phyloP scores from a whole-genome alignment of 345 rosid genomes.

The Gossypioides kirkii region DNA sequence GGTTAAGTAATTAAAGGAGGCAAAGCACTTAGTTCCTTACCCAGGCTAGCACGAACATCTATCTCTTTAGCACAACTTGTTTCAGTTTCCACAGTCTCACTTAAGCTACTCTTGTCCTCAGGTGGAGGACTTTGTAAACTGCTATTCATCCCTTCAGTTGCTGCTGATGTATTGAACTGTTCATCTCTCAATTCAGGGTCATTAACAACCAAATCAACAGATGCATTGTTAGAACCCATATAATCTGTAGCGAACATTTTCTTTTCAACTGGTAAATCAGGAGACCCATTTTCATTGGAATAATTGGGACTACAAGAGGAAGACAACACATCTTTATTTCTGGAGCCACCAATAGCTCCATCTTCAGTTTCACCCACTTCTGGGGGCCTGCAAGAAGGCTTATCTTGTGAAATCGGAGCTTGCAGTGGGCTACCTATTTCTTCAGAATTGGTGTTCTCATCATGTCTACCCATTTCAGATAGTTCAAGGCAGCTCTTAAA shows the following conservation, averaged over 20 bases:
- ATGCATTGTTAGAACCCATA: conserved; percentile 22
- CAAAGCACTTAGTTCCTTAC: conserved; percentile 41
- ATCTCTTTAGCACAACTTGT: conserved; percentile 27
- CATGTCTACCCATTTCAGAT: conserved; percentile 32
- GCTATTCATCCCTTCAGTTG: conserved; percentile 26
- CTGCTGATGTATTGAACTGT: conserved; percentile 31
- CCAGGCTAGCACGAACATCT: conserved; percentile 22
- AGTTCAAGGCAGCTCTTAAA: conserved; percentile 48
- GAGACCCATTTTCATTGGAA: conserved; percentile 11
- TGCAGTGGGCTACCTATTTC: conserved; percentile 25
- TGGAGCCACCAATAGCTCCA: conserved; percentile 20
- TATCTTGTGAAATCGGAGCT: conserved; percentile 24
- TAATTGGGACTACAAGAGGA: conserved; percentile 21
- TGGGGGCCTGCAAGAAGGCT: conserved; percentile 14
- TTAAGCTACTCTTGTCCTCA: conserved; percentile 29
- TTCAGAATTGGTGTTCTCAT: conserved; percentile 27
- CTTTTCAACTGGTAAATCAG: conserved; percentile 16
- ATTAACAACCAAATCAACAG: conserved; percentile 23
- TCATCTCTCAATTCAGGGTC: conserved; percentile 30
- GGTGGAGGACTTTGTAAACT: conserved; percentile 16
- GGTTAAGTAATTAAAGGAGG: not conserved
- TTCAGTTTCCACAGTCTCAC: conserved; percentile 32
- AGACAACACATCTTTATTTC: conserved; percentile 18
- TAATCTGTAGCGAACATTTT: conserved; percentile 9
- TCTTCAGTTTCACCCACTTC: conserved; percentile 32